Base-by-base conservation (phyloP, 2,329 filamentous ascomycete species). In the Paraphaeosphaeria minitans region DNA sequence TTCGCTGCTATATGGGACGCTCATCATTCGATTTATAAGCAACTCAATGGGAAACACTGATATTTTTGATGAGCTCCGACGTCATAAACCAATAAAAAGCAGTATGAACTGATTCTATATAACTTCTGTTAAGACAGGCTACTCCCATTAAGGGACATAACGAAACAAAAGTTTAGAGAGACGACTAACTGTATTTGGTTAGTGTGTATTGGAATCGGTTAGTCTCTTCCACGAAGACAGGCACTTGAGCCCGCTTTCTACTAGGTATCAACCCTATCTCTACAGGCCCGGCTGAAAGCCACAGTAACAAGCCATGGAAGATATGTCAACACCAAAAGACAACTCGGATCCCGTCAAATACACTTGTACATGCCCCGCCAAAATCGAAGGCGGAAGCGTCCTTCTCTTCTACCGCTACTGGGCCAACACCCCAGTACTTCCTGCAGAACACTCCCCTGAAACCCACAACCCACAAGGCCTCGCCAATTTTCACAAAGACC, bases 371-470 rank as follows among this genome's bases (percentile, higher is more conserved):
- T 69, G 67, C 42, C 24, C 59, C 19, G 63, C 62, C 42, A 47
- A 54, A 46, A 43, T 46, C 14, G 31, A 57, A 21, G 61, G 56
- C 37, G 67, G 67, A 16, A 45, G 42, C 13, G 55, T 69, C 27
- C 58, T 69, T 2, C 60, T 69, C 19, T 69, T 68, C 50, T 69
- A 69, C 54, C 64, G 67, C 50, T 69, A 69, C 50, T 68, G 54
- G 56, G 58, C 46, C n/a, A 66, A 65, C 27, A n/a, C 53, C 7
- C 67, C 67, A 12, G 43, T 42, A 0, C 56, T 69, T 10, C 59
- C 66, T 6, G 19, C 37, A 19, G 46, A 54, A 19, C 57, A 62
- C 19, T 19, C 49, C 21, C 4, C 27, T 4, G 24, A 58, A 42
- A 43, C 59, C 31, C n/a, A 29, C 3, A 55, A 64, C 41, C 52